Percentiles rank a stretch among this genome's conserved stretches.
Conservation (phyloP, 257 asterid genomes). For the Primulina eburnea region DNA sequence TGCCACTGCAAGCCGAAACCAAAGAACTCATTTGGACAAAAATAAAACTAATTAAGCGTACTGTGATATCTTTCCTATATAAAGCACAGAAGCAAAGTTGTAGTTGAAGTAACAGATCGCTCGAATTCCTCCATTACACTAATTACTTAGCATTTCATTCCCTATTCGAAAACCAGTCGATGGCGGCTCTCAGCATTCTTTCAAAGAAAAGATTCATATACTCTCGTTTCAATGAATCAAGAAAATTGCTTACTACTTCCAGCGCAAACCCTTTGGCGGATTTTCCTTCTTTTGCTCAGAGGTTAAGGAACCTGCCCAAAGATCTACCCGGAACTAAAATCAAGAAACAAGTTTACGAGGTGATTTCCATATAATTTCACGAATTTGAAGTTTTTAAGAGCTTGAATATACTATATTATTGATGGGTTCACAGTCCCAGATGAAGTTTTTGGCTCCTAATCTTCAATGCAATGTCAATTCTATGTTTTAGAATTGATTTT, state of each 20-base stretch:
- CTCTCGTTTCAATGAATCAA: constrained; percentile 7
- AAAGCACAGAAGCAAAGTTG: not conserved
- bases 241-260: constrained; percentile 23
- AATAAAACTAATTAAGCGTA: too few relatives aligned
- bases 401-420: too few relatives aligned
- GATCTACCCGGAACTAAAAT: constrained; percentile 75
- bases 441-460: not conserved
- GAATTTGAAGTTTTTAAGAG: not conserved
- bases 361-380: constrained; percentile 9
- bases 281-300: constrained; percentile 59
- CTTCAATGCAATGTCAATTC: too few relatives aligned
- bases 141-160: not conserved
- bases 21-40: too few relatives aligned
- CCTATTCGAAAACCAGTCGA: constrained; percentile 13
- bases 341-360: constrained; percentile 77
- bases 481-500: too few relatives aligned
- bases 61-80: too few relatives aligned
- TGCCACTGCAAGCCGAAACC: too few relatives aligned
- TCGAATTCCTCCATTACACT: not conserved
- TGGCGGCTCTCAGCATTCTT: constrained; percentile 52
- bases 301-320: constrained; percentile 75
- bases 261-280: constrained; percentile 35
- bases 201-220: constrained; percentile 38
- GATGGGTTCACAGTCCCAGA: too few relatives aligned
- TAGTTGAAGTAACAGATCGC: not conserved